These are phyloP conservation scores for Penicillium sp. DNA, from an alignment of 2,329 filamentous ascomycete genomes.

Conservation along the genomic window DNA sequence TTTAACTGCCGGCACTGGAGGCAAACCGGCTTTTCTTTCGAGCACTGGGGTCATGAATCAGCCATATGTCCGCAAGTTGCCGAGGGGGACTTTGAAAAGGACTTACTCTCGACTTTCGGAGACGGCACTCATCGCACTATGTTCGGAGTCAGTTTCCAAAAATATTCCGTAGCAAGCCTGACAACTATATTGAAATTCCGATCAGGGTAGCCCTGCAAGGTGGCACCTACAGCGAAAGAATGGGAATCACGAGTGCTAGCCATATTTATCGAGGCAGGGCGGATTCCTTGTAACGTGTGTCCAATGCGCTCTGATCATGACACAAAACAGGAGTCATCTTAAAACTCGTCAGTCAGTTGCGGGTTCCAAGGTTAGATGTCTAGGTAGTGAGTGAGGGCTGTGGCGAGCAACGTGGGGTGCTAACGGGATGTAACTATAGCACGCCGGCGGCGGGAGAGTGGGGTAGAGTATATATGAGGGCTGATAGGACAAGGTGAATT, in stretches of 20 bases:
- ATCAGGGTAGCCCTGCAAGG: too few relatives aligned
- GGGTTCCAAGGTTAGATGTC: not conserved
- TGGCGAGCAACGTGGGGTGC: conserved; percentile 9
- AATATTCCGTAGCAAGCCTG: too few relatives aligned
- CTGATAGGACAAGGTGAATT: not conserved
- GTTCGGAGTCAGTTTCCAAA: conserved; percentile 8
- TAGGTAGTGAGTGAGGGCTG: not conserved
- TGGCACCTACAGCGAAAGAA: conserved; percentile 44
- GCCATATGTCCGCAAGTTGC: not conserved
- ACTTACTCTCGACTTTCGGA: conserved; percentile 45
- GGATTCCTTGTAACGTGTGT: conserved; percentile 26
- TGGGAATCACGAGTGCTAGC: conserved; percentile 46
- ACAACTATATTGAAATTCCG: too few relatives aligned
- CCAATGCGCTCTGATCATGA: conserved; percentile 36
- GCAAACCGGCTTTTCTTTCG: conserved; percentile 47
- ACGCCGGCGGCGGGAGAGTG: not conserved
- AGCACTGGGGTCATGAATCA: conserved; percentile 36
- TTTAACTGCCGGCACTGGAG: conserved; percentile 44
- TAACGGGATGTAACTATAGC: conserved; percentile 12
- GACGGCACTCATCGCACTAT: conserved; percentile 46
- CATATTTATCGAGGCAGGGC: conserved; percentile 37
- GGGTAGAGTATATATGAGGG: not conserved
- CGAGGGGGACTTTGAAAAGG: not conserved
- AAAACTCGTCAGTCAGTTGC: conserved; percentile 24
- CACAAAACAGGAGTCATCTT: conserved; percentile 39